Evolutionary conservation across 2,329 filamentous ascomycete genomes (phyloP), one percentile per base, ranked within the genome.

Genomic region (Colletotrichum sp.): DNA sequence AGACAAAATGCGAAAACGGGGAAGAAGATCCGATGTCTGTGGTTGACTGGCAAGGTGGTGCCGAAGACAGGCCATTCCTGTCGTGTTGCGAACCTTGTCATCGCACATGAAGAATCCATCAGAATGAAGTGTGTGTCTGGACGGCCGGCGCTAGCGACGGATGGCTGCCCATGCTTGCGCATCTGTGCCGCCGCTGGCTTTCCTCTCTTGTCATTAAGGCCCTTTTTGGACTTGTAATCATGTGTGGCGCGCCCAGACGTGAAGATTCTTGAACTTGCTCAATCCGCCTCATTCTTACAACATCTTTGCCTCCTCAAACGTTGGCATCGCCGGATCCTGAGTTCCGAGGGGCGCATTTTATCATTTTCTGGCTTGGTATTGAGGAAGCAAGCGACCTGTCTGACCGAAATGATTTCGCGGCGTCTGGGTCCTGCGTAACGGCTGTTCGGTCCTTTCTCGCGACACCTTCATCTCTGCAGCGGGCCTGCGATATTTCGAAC

Each of bases 181-280:
- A 65, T 32, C 18, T 28, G n/a, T 30, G 25, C 66, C 52, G 55
- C 34, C 8, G 48, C 66, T 55, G 34, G 18, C 9, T 71, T 30
- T 7, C 34, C 28, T 13, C n/a, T 9, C 10, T 16, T 16, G 27
- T 13, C 3, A n/a, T 9, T 4, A 16, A 15, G 10, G 15, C n/a
- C n/a, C 8, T 18, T 22, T 60, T 43, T 15, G 3, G 16, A 7
- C n/a, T 10, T 30, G 39, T 27, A 34, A 30, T 67, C 30, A 30
- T 36, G 32, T 61, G 48, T 16, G 58, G 22, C 66, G 52, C 28
- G 74, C 71, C 71, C n/a, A 77, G 72, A 16, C 30, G 48, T 43
- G n/a, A 43, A 8, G 32, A 25, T 32, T 71, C 68, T 65, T 72
- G 71, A 78, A 78, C 72, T 77, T 78, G 77, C 77, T 78, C 77